A percentile compares a stretch with the other conserved stretches of the same genome.
phyloP scores from a whole-genome alignment of 352 stramenopile species.

The Phytophthora citrophthora region DNA sequence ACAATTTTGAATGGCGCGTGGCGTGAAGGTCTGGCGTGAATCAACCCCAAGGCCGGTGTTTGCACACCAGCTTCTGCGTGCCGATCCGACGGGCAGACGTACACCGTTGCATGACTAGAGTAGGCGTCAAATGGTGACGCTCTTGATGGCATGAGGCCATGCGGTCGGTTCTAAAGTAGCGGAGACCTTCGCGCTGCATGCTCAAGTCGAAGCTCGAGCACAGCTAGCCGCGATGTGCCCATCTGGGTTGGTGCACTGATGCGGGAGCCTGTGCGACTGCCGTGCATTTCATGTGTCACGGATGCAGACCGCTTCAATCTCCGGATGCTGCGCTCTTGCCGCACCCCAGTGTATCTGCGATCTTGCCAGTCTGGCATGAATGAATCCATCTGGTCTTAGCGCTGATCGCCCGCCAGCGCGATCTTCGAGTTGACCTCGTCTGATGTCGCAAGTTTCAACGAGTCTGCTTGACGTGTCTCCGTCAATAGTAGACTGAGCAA shows the following conservation, averaged over 20 bases:
- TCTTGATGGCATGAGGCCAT: constrained; percentile 17
- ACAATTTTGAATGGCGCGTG: constrained; percentile 6
- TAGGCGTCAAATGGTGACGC: constrained; percentile 16
- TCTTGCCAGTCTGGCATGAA: constrained; percentile 10
- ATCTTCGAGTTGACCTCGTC: constrained; percentile 9
- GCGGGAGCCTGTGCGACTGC: background rate
- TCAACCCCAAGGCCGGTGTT: background rate
- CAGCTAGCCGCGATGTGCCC: constrained; percentile 25
- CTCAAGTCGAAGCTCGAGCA: background rate
- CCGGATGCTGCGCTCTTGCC: constrained; percentile 6
- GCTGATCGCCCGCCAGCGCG: constrained; percentile 23
- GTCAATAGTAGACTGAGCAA: constrained; percentile 15
- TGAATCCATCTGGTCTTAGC: constrained; percentile 32
- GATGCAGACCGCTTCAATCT: constrained; percentile 8
- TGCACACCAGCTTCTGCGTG: constrained; percentile 27
- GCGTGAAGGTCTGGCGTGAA: background rate
- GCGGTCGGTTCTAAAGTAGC: background rate
- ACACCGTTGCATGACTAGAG: constrained; percentile 16
- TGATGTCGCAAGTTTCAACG: constrained; percentile 9
- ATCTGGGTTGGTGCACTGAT: background rate
- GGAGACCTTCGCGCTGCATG: constrained; percentile 1
- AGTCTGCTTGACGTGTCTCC: constrained; percentile 21
- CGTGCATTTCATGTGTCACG: constrained; percentile 9
- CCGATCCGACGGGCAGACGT: constrained; percentile 20
- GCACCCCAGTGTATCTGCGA: background rate